Percentiles rank a stretch among this genome's conserved stretches.
phyloP scores from a whole-genome alignment of 257 asterid species.

The Ilex asprella region DNA sequence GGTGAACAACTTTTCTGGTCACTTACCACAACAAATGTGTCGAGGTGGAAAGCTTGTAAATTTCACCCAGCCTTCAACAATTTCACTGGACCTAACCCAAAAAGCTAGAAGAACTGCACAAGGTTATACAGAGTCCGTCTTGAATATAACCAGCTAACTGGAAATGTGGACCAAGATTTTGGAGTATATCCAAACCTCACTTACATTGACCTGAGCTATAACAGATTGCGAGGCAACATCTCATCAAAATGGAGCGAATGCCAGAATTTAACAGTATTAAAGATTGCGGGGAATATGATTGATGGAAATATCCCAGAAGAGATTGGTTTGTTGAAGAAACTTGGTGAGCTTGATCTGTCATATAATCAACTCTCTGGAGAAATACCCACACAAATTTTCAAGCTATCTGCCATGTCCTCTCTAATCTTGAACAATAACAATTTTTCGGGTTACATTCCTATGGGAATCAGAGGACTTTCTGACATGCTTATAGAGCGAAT shows the following conservation, averaged over 20 bases:
- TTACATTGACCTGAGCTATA: slow-evolving; percentile 22
- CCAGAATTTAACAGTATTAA: slow-evolving; percentile 15
- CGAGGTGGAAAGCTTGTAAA: slow-evolving; percentile 10
- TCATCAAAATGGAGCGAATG: slow-evolving; percentile 29
- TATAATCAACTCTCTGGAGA: slow-evolving; percentile 19
- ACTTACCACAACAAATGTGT: slow-evolving; percentile 29
- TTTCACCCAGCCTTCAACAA: slow-evolving; percentile 14
- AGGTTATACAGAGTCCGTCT: slow-evolving; percentile 20
- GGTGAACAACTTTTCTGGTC: slow-evolving; percentile 23
- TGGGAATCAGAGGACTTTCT: slow-evolving; percentile 13
- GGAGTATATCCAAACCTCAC: slow-evolving; percentile 27
- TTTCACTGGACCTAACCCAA: slow-evolving; percentile 22
- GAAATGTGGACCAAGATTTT: slow-evolving; percentile 20
- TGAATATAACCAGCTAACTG: slow-evolving; percentile 21
- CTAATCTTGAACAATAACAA: slow-evolving; percentile 21
- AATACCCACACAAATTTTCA: slow-evolving; percentile 23
- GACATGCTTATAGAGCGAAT: no score
- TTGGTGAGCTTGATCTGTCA: slow-evolving; percentile 25
- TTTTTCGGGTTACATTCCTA: slow-evolving; percentile 26
- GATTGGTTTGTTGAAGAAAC: slow-evolving; percentile 17
- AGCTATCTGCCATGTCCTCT: slow-evolving; percentile 12
- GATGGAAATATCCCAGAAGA: slow-evolving; percentile 27
- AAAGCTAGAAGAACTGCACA: slow-evolving; percentile 32
- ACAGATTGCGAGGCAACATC: slow-evolving; percentile 28
- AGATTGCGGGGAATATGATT: slow-evolving; percentile 26